Base-by-base conservation (phyloP, 257 asterid genomes). In the Haberlea rhodopensis region DNA sequence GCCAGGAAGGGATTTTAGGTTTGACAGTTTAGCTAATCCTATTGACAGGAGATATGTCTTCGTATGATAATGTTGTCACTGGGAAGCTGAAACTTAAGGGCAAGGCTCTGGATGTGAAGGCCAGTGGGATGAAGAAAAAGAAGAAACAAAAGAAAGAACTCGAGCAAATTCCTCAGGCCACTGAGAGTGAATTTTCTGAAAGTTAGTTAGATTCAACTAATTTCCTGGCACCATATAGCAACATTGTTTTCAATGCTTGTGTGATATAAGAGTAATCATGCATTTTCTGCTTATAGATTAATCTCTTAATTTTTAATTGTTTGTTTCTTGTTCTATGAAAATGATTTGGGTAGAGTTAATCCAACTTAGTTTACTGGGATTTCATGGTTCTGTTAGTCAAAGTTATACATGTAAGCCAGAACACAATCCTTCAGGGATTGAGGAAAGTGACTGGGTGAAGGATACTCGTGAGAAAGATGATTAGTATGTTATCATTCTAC, bases 31-130 rank as follows among this genome's bases (percentile, higher is more conserved):
- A 13, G 45, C 59, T 34, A 62, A 23, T 27, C 5, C n/a, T 63
- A 3, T 73, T 56, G 52, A 49, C 79, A 83, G 81, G 68, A 55
- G 73, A 75, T 31, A 90, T 88, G 96, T 90, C 96, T 57, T 73
- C 81, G 16, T 92, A 85, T 63, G 99, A 92, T 40, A 92, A 87
- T 78, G 89, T 87, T 61, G 82, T 92, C 4, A 83, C 87, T 6
- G 99, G 99, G 63, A 92, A 82, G 81, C 84, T 92, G 72, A 89
- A 89, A 81, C 88, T 92, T 6, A 87, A 92, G 88, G 99, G 99
- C 5, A 89, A 92, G 80, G 91, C 99, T 23, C 74, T 92, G 67
- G 99, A 89, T 84, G 96, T 92, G 56, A 84, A 80, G 76, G 82
- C 89, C 1, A 80, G 78, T 56, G 86, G 91, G 26, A 67, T 85